Base-by-base conservation (phyloP, 352 stramenopile species). In the Pythium guiyangense region DNA sequence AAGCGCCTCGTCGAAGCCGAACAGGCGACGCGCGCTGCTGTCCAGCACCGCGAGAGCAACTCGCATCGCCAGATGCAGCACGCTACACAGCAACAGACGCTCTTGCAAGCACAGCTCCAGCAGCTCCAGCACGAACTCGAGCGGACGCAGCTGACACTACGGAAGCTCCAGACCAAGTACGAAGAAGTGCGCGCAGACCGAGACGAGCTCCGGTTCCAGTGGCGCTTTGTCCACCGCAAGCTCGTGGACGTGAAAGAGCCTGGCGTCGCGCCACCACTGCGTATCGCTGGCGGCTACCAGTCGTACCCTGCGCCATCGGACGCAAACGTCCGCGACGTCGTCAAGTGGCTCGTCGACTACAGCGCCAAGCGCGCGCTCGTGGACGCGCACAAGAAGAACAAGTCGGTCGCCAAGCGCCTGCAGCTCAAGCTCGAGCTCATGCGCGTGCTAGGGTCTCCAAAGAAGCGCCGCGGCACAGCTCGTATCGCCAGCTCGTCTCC, bases 291-390 rank as follows among this genome's bases (percentile, higher is more conserved):
- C 22, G 72, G 72, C 22, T 82, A 65, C 51, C 62, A 47, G 4
- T 77, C 59, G 53, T 77, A 77, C 50, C 67, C 64, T 39, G 51
- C 31, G 17, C 67, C 73, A 1, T 70, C 64, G 18, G 29, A 49
- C 5, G 40, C 52, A 10, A 82, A 79, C 31, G 70, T 79, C 11
- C 60, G 62, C 49, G 62, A 71, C 2, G 67, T 82, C 39, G 67
- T 82, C 45, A 70, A 70, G 45, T 77, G 68, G 65, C 64, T 77
- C 39, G 60, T 77, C 22, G 60, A 77, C 57, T 79, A 73, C 52
- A 66, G 74, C 20, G 56, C 68, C n/a, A 73, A 65, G 58, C 52
- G 56, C 25, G 57, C 61, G 25, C 42, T 68, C 15, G 42, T 77
- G 3, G 66, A 79, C 3, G 56, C 59, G 1, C 60, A 63, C 44